Percentiles rank a stretch among this genome's conserved stretches.
These are phyloP conservation scores for Emericellopsis atlantica DNA, from an alignment of 2,329 filamentous ascomycete species.

Conservation along the genomic window DNA sequence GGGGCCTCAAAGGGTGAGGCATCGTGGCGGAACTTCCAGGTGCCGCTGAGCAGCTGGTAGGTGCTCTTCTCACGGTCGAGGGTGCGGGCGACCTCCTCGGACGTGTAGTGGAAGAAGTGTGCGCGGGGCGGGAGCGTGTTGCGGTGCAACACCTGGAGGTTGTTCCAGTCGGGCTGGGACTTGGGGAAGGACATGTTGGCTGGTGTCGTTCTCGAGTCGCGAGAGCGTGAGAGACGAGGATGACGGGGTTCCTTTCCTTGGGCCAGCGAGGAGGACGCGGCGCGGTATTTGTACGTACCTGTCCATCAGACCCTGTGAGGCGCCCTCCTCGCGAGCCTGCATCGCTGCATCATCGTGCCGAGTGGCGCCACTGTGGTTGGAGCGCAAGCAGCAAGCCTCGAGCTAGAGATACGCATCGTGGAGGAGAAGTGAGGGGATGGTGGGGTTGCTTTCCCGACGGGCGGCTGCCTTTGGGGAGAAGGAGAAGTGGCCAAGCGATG, in stretches of 20 bases:
- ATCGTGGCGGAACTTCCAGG: conserved; percentile 20
- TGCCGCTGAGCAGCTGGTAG: conserved; percentile 28
- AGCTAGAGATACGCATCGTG: background rate
- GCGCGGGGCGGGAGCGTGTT: conserved; percentile 42
- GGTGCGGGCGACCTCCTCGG: conserved; percentile 31
- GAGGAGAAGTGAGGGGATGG: background rate
- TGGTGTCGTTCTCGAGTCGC: background rate
- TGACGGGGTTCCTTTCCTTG: too few relatives aligned
- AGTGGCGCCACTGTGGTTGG: background rate
- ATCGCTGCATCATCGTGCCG: background rate
- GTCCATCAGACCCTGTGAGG: too few relatives aligned
- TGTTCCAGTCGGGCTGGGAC: conserved; percentile 42
- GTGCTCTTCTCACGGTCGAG: conserved; percentile 21
- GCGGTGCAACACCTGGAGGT: conserved; percentile 41
- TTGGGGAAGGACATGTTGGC: conserved; percentile 6
- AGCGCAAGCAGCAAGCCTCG: background rate
- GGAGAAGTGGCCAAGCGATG: too few relatives aligned
- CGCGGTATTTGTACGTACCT: too few relatives aligned
- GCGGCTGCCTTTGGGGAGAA: too few relatives aligned
- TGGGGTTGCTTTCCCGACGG: background rate
- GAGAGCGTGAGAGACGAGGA: background rate
- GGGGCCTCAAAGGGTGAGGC: conserved; percentile 15
- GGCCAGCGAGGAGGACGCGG: too few relatives aligned
- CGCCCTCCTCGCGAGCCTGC: too few relatives aligned
- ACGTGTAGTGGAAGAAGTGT: conserved; percentile 39